A percentile compares a stretch with the other conserved stretches of the same genome.
Evolutionary conservation across 23 red algal species (phyloP).

Genomic region (Cyanidioschyzon merolae): DNA sequence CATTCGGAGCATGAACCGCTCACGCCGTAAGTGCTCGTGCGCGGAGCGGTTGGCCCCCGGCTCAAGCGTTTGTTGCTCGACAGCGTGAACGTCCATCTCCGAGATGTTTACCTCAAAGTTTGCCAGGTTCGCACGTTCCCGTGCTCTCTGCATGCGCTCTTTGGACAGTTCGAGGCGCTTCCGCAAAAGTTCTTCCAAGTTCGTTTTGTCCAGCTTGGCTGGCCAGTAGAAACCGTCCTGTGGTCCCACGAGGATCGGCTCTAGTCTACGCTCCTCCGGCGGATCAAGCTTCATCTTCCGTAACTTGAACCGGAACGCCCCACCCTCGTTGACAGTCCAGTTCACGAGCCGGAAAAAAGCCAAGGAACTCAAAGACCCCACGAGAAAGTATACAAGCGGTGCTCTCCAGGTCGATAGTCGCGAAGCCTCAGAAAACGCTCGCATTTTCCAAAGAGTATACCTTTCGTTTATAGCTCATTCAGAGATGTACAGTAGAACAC

Average conservation of each 20-base stretch:
- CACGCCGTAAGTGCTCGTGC: background rate
- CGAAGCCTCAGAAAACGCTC: background rate
- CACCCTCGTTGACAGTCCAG: background rate
- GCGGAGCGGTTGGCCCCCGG: background rate
- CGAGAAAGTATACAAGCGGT: background rate
- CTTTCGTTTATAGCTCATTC: too few relatives aligned
- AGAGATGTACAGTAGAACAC: too few relatives aligned
- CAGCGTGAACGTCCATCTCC: background rate
- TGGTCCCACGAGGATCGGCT: background rate
- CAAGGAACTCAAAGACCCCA: background rate
- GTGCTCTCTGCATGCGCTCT: background rate
- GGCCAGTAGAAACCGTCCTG: slow-evolving; percentile 13
- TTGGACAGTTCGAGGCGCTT: background rate
- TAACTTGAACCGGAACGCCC: background rate
- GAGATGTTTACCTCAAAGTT: background rate
- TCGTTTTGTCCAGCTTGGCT: background rate
- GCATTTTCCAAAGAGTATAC: background rate
- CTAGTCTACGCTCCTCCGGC: background rate
- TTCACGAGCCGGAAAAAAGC: background rate
- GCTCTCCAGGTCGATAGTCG: background rate
- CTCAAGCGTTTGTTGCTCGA: background rate
- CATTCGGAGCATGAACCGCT: background rate
- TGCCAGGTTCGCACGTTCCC: background rate
- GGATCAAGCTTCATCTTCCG: background rate
- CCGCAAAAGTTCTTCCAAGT: background rate